phyloP scores from a whole-genome alignment of 2,329 filamentous ascomycete species.

The Pseudonectria foliicola region DNA sequence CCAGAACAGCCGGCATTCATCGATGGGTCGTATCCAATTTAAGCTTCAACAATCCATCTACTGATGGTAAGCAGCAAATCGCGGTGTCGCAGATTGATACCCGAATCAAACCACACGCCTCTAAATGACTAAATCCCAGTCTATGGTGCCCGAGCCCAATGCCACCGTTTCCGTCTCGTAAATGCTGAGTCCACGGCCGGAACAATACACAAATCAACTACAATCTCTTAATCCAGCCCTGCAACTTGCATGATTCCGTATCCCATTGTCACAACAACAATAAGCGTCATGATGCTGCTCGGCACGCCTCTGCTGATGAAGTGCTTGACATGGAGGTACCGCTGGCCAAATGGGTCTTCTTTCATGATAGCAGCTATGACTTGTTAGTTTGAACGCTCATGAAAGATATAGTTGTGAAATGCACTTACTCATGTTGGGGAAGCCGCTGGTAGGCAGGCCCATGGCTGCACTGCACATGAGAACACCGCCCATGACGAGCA shows the following conservation, averaged over 20 bases:
- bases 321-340: constrained; percentile 87
- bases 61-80: too few species aligned
- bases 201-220: not conserved
- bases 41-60: too few species aligned
- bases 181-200: not conserved
- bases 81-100: too few species aligned
- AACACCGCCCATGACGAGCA: constrained; percentile 90
- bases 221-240: constrained; percentile 42
- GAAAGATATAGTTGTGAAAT: not conserved
- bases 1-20: too few species aligned
- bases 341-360: constrained; percentile 86
- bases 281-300: constrained; percentile 71
- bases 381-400: constrained; percentile 13
- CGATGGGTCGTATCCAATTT: too few species aligned
- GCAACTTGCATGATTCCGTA: constrained; percentile 82
- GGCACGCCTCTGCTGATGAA: constrained; percentile 93
- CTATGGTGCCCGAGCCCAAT: too few species aligned
- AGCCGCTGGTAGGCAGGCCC: constrained; percentile 90
- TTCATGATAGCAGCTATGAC: constrained; percentile 91
- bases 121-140: too few species aligned
- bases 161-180: too few species aligned
- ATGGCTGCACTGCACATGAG: constrained; percentile 97
- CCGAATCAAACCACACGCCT: too few species aligned
- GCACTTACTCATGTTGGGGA: constrained; percentile 97
- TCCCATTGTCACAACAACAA: constrained; percentile 79